Base-by-base conservation (phyloP, 2,329 filamentous ascomycete genomes). In the Fusarium virguliforme region DNA sequence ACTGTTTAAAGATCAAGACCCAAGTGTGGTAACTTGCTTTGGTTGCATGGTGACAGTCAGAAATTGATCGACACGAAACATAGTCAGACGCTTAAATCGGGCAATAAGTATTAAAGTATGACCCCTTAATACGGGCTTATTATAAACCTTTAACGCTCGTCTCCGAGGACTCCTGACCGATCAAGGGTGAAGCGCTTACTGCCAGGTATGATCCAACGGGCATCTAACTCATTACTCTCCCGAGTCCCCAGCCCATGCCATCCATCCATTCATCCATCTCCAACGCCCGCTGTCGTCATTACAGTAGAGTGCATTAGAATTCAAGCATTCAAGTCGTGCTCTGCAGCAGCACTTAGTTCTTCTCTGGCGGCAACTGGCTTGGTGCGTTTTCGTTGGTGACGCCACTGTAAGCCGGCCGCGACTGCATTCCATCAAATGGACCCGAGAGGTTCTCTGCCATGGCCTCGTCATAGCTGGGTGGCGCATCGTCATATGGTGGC, bases 381-480 rank as follows among this genome's bases (percentile, higher is more conserved):
- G 88, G 87, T 38, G 83, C 86, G 74, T 90, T 88, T 77, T 89
- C 88, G 62, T 89, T 87, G 46, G 88, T 90, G 26, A 89, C 85
- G 2, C 89, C 89, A 67, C 87, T 89, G 78, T 92, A 94, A 13
- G 89, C 90, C 30, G 91, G 89, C 74, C 94, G 85, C 28, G 91
- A 78, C 41, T 80, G 77, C 67, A 75, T 70, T 83, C 67, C 92
- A 77, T 94, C 88, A 62, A 94, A 89, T 2, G 94, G 93, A 37
- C 89, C 91, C 0, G 84, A 81, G 68, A 96, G 82, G 64, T 91
- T 89, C 71, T 93, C 91, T 7, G 94, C 94, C 82, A 98, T 91
- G 12, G 94, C 94, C 81, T 98, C 95, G 81, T 97, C 94, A 77
- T 98, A 98, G 76, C 94, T 97, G 8, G 95, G 95, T 18, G 95